Percentiles rank a stretch among this genome's conserved stretches.
These are phyloP conservation scores for Phytophthora citrophthora DNA, from an alignment of 352 stramenopile genomes.

Conservation along the genomic window DNA sequence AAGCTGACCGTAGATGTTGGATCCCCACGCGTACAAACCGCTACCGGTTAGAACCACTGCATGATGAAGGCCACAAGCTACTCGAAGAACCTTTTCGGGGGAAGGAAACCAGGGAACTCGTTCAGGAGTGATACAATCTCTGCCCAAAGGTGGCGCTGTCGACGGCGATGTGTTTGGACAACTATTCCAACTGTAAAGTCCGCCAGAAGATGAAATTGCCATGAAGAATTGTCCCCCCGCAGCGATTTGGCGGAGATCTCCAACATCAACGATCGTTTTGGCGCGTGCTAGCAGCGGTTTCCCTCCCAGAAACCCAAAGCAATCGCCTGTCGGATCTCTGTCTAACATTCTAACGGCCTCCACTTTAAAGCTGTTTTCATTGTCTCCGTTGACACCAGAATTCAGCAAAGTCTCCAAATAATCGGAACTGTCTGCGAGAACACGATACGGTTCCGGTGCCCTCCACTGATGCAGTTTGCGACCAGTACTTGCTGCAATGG, in stretches of 20 bases:
- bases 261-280: slow-evolving; percentile 53
- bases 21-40: slow-evolving; percentile 63
- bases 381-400: not conserved
- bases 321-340: slow-evolving; percentile 47
- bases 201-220: slow-evolving; percentile 35
- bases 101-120: slow-evolving; percentile 27
- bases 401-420: no score
- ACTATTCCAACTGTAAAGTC: slow-evolving; percentile 49
- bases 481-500: slow-evolving; percentile 42
- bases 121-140: slow-evolving; percentile 20
- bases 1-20: slow-evolving; percentile 73
- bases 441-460: slow-evolving; percentile 20
- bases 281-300: slow-evolving; percentile 48
- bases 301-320: slow-evolving; percentile 53
- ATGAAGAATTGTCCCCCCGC: slow-evolving; percentile 46
- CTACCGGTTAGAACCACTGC: slow-evolving; percentile 37
- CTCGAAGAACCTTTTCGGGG: slow-evolving; percentile 34
- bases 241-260: slow-evolving; percentile 41
- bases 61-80: slow-evolving; percentile 59
- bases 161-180: slow-evolving; percentile 6
- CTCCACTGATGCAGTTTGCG: slow-evolving; percentile 51
- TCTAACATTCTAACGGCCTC: slow-evolving; percentile 19
- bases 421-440: slow-evolving; percentile 1
- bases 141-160: slow-evolving; percentile 15
- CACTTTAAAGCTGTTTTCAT: not conserved